Evolutionary conservation across 2,329 filamentous ascomycete species (phyloP).

Genomic region (Blumeriella jaapii): DNA sequence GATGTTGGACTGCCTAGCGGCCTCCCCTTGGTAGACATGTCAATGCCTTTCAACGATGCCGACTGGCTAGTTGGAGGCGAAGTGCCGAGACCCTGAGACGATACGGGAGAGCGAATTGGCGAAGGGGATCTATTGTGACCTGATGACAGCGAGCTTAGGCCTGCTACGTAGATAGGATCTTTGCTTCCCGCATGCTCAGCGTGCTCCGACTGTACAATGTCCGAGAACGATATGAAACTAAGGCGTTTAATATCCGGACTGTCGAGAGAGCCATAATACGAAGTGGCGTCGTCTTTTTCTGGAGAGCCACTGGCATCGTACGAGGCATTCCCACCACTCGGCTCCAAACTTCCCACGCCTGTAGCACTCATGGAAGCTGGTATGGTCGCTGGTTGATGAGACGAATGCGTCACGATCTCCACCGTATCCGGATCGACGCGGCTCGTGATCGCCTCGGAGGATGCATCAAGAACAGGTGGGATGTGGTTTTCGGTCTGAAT

Average conservation of each 20-base stretch:
- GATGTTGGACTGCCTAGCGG: slow-evolving; percentile 53
- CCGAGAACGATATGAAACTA: slow-evolving; percentile 93
- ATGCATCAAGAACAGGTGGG: slow-evolving; percentile 80
- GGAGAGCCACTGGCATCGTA: slow-evolving; percentile 40
- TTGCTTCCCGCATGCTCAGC: slow-evolving; percentile 49
- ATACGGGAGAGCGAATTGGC: slow-evolving; percentile 67
- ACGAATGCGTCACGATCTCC: slow-evolving; percentile 80
- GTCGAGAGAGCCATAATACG: slow-evolving; percentile 70
- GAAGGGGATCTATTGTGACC: slow-evolving; percentile 60
- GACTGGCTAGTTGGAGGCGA: slow-evolving; percentile 70
- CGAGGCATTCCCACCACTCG: slow-evolving; percentile 23
- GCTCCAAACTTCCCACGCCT: slow-evolving; percentile 32
- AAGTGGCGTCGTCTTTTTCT: slow-evolving; percentile 50
- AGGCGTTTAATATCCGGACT: slow-evolving; percentile 68
- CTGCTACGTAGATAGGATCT: slow-evolving; percentile 59
- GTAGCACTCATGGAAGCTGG: slow-evolving; percentile 60
- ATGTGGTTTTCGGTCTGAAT: slow-evolving; percentile 93
- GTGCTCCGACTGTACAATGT: slow-evolving; percentile 82
- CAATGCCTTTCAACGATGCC: slow-evolving; percentile 61
- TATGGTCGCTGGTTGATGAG: slow-evolving; percentile 68
- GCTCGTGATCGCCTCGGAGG: slow-evolving; percentile 85
- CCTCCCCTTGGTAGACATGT: slow-evolving; percentile 48
- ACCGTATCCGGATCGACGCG: slow-evolving; percentile 77
- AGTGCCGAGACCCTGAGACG: slow-evolving; percentile 54
- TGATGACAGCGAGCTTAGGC: slow-evolving; percentile 49